These are phyloP conservation scores for Phytophthora sp. DNA, from an alignment of 352 stramenopile genomes.

Conservation along the genomic window DNA sequence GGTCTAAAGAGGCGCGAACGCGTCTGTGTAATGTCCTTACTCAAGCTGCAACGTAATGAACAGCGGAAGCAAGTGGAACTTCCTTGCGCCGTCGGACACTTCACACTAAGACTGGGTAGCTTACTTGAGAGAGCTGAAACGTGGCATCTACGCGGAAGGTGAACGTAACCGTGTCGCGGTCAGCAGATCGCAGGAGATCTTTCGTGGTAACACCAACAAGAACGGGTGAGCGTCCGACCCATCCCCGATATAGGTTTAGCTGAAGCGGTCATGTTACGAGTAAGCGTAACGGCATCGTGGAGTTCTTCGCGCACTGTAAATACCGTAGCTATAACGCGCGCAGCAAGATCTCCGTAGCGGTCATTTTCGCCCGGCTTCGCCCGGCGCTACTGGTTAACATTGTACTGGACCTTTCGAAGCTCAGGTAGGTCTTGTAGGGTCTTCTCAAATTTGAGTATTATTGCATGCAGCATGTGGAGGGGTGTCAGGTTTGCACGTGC, in stretches of 20 bases:
- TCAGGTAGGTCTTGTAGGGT: background rate
- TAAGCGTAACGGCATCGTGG: conserved; percentile 4
- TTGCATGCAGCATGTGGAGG: background rate
- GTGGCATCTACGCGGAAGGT: conserved; percentile 17
- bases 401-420: background rate
- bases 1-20: too few species aligned
- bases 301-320: background rate
- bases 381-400: background rate
- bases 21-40: background rate
- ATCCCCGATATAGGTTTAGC: background rate
- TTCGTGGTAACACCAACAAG: conserved; percentile 3
- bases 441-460: background rate
- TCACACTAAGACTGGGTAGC: conserved; percentile 13
- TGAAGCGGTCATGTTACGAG: background rate
- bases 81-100: background rate
- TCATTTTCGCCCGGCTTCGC: background rate
- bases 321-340: background rate
- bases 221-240: conserved; percentile 3
- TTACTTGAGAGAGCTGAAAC: conserved; percentile 2
- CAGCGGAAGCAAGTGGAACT: conserved; percentile 10
- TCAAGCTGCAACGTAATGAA: conserved; percentile 11
- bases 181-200: background rate
- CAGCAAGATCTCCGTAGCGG: background rate
- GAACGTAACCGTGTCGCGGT: background rate
- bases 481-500: background rate